Evolutionary conservation across 2,329 filamentous ascomycete genomes (phyloP), one percentile per base, ranked within the genome.

Genomic region (Sporothrix inflata): DNA sequence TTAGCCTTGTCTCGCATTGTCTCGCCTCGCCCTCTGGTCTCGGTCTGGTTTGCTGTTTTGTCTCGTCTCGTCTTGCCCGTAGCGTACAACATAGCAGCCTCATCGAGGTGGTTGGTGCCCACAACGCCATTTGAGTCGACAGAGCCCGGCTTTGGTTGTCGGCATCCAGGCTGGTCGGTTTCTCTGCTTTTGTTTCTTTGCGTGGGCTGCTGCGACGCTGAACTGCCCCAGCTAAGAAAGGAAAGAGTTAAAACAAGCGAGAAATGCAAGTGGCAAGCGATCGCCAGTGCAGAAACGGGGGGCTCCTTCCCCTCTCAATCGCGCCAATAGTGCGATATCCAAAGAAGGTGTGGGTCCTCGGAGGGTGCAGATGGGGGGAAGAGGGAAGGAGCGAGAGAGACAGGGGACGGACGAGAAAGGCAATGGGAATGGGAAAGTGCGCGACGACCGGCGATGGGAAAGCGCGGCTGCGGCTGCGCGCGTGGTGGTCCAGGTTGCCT

Each of bases 361-460:
- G 21, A 53, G 47, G 49, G n/a, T 53, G n/a, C n/a, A 57, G 30
- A 57, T 57, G 27, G 27, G 27, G 21, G 60, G 21, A 12, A 40
- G 16, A 30, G 40, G 40, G 40, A 47, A 66, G 61, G 61, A 12
- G 40, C 60, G 9, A 57, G 27, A n/a, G 55, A 27, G 34, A 9
- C 30, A 5, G 55, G 16, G 24, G 12, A 55, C 27, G 11, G 55
- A 66, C 42, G 24, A 30, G 24, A 47, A 65, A 7, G 60, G 19
- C 11, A 67, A 67, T 67, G 27, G 65, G 45, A 67, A 67, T 67
- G 27, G 65, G 45, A 51, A 67, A 38, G 45, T 51, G 65, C 65
- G 42, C 42, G 42, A 38, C 14, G 24, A 27, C 24, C 14, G 40
- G 9, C 27, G 40, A 66, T 49, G 42, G 63, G 63, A 67, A 67